A percentile compares a stretch with the other conserved stretches of the same genome.
Evolutionary conservation across 2,329 filamentous ascomycete species (phyloP).

Genomic region (Ascochyta rabiei): DNA sequence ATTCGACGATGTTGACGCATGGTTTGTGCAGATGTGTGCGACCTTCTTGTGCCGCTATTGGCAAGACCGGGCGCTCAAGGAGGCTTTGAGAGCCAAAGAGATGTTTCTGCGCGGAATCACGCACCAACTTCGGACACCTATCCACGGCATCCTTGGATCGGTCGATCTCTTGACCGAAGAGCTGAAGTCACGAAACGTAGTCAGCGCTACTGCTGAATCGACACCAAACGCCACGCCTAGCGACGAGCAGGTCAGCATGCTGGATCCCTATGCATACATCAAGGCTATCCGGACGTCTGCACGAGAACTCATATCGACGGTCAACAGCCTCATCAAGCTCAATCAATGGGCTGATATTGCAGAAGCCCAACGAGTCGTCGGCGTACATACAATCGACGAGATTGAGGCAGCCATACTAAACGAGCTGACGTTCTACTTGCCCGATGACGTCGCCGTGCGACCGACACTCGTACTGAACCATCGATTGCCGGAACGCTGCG

Average conservation of each 20-base stretch:
- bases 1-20: slow-evolving; percentile 56
- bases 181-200: slow-evolving; percentile 33
- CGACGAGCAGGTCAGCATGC: slow-evolving; percentile 17
- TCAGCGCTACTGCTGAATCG: slow-evolving; percentile 13
- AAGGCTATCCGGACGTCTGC: slow-evolving; percentile 50
- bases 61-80: slow-evolving; percentile 48
- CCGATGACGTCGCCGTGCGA: slow-evolving; percentile 34
- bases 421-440: slow-evolving; percentile 36
- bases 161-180: slow-evolving; percentile 54
- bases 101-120: slow-evolving; percentile 55
- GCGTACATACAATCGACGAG: slow-evolving; percentile 37
- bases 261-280: slow-evolving; percentile 36
- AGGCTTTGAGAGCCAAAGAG: slow-evolving; percentile 54
- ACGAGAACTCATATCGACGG: slow-evolving; percentile 52
- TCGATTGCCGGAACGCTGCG: slow-evolving; percentile 32
- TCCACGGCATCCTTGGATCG: slow-evolving; percentile 55
- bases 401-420: slow-evolving; percentile 43
- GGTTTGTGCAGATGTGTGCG: slow-evolving; percentile 54
- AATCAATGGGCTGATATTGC: slow-evolving; percentile 49
- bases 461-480: slow-evolving; percentile 46
- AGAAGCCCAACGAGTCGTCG: slow-evolving; percentile 24
- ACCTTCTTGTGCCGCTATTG: slow-evolving; percentile 47
- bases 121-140: slow-evolving; percentile 56
- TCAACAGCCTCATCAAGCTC: slow-evolving; percentile 54
- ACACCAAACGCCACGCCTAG: slow-evolving; percentile 19